phyloP scores from a whole-genome alignment of 371 early-diverging fungal genomes.

The Rhizopus stolonifer region DNA sequence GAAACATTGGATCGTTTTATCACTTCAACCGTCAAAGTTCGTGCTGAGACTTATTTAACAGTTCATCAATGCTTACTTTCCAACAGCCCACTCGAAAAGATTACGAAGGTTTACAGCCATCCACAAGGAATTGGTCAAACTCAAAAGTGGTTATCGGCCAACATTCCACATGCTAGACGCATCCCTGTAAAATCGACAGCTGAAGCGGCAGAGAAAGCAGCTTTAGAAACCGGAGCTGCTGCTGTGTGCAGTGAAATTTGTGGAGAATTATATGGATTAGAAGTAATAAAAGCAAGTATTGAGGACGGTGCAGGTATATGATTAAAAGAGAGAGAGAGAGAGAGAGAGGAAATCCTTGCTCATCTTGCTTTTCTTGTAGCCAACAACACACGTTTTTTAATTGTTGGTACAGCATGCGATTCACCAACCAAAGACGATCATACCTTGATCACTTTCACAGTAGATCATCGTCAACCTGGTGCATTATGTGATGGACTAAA shows the following conservation, averaged over 20 bases:
- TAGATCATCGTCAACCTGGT: constrained; percentile 89
- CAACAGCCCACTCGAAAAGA: constrained; percentile 54
- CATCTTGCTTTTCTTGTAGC: too few species aligned
- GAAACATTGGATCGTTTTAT: constrained; percentile 82
- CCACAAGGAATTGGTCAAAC: constrained; percentile 93
- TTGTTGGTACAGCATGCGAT: constrained; percentile 77
- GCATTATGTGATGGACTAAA: constrained; percentile 85
- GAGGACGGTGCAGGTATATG: constrained; percentile 58
- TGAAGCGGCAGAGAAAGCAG: constrained; percentile 85
- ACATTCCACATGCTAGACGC: constrained; percentile 72
- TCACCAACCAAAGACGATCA: constrained; percentile 74
- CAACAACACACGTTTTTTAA: constrained; percentile 90
- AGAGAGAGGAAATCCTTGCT: neutral
- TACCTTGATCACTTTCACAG: constrained; percentile 80
- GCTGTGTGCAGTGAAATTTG: constrained; percentile 84
- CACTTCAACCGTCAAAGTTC: constrained; percentile 53
- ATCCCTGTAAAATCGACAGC: constrained; percentile 84
- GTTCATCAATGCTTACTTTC: constrained; percentile 83
- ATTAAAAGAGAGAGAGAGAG: neutral
- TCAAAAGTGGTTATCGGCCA: constrained; percentile 66
- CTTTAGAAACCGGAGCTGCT: constrained; percentile 77
- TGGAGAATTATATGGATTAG: constrained; percentile 79
- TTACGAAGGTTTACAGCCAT: constrained; percentile 88
- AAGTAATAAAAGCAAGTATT: constrained; percentile 72
- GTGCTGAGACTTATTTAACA: constrained; percentile 66